Conservation (phyloP, 495 filamentous ascomycete genomes). For the Lasiosphaeriaceae sp. region DNA sequence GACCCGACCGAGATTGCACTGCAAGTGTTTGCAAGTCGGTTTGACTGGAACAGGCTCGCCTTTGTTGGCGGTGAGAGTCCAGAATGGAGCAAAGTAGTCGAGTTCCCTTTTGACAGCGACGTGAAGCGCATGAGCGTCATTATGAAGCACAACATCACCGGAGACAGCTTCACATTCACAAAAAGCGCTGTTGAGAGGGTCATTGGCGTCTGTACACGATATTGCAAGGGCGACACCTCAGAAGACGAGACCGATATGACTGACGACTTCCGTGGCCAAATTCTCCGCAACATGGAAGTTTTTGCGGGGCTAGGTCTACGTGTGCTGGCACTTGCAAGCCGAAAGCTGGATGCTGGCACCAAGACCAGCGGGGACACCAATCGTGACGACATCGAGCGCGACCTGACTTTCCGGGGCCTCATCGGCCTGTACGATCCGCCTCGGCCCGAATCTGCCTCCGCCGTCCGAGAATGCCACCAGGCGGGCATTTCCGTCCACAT, state of each 20-base stretch:
- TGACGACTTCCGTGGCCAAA: slow-evolving; percentile 53
- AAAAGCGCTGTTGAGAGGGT: slow-evolving; percentile 82
- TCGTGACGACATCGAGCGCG: slow-evolving; percentile 49
- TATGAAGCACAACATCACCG: slow-evolving; percentile 40
- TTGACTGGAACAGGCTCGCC: slow-evolving; percentile 54
- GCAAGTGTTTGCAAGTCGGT: slow-evolving; percentile 73
- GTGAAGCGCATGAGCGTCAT: slow-evolving; percentile 84
- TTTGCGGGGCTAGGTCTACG: slow-evolving; percentile 70
- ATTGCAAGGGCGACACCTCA: slow-evolving; percentile 9
- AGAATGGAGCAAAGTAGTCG: slow-evolving; percentile 50
- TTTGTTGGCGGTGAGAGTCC: slow-evolving; percentile 44
- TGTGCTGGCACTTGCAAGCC: slow-evolving; percentile 68
- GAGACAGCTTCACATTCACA: slow-evolving; percentile 55
- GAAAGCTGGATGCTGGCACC: slow-evolving; percentile 17
- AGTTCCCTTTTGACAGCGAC: slow-evolving; percentile 76
- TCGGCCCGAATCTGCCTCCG: slow-evolving; percentile 60
- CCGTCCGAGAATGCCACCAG: slow-evolving; percentile 61
- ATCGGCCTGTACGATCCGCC: slow-evolving; percentile 72
- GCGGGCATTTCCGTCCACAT: slow-evolving; percentile 77
- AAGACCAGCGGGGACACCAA: slow-evolving; percentile 29
- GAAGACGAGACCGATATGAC: slow-evolving; percentile 51
- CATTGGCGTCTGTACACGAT: slow-evolving; percentile 39
- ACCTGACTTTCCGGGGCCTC: slow-evolving; percentile 60
- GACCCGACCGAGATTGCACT: slow-evolving; percentile 84
- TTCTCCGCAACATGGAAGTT: slow-evolving; percentile 58